Evolutionary conservation across 1,284 basidiomycete species (phyloP), one percentile per base, ranked within the genome.

Genomic region (Fomitopsis betulina): DNA sequence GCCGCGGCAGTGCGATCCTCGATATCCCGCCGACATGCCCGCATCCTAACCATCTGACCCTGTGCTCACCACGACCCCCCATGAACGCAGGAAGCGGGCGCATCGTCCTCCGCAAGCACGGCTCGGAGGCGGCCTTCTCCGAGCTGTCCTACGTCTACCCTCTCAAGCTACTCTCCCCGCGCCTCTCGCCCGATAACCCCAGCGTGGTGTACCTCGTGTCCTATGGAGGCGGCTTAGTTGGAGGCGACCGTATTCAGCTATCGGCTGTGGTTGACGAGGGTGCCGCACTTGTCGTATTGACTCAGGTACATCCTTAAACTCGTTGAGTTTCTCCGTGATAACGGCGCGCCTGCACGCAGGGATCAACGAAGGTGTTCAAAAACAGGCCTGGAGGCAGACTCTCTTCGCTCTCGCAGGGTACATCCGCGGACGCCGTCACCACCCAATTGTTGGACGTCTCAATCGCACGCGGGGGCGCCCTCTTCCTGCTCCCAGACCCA

Each of bases 301-400:
- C 94, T 5, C 94, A 96, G 79, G 94, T 91, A 62, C 70, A 40
- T 40, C 21, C 30, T 21, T 25, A 53, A 32, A 23, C 10, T n/a
- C 21, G 39, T 40, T 23, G 53, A 43, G 6, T 10, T 1, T 27
- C 30, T 39, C 25, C 10, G 2, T 25, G 37, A 12, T 19, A 9
- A n/a, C 9, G 33, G 8, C 7, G 25, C n/a, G 27, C 47, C 15
- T 32, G 40, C 39, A 49, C 54, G 13, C 70, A 96, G 87, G 94
- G 94, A n/a, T 91, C 88, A 21, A 97, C 95, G 13, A 97, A 98
- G 71, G 90, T 97, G 25, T 97, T 96, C 78, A 94, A 93, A 70
- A 77, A 79, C 19, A 83, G 93, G 30, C 73, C 79, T 78, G 56
- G 75, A 76, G 60, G 77, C 76, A 65, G 65, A 25, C 60, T 63